Evolutionary conservation across 257 asterid species (phyloP), one percentile per base, ranked within the genome.

Genomic region (Nicotiana undulata): DNA sequence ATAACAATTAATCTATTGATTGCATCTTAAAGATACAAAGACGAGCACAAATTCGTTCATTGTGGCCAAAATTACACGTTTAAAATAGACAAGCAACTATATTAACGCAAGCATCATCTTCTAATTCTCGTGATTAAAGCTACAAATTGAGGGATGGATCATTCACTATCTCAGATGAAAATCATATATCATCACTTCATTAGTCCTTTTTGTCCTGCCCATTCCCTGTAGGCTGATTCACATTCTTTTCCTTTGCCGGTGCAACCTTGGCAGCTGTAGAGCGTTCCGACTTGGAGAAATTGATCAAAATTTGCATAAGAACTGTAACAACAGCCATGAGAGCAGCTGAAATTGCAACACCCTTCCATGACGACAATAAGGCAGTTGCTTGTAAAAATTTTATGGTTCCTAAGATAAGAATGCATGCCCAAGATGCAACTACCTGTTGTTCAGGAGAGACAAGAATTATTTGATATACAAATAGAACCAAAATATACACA

Each of bases 281-380:
- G 63, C 85, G 88, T 81, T 93, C 99, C 2, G 97, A 85, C 85
- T 93, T 96, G 59, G 98, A 93, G 85, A 91, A 95, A 63, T 89
- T 94, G 52, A 95, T 93, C 97, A 93, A 83, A 83, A 93, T 78
- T 79, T 95, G 99, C 99, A 95, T 93, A n/a, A 92, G 91, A 72
- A 89, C 53, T 15, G 96, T 93, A 85, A 93, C 84, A 32, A 85
- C 76, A 5, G 87, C 91, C 86, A 95, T 81, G 63, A 87, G 88
- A 20, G 90, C 76, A 13, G 85, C 89, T 46, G 94, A 88, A 80
- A 91, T 77, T 17, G 92, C 52, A 37, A 90, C 37, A 80, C 97
- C 99, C 85, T 91, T 93, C 97, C 98, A 86, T n/a, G 99, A 91
- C 2, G 97, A 93, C 86, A 95, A 85, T 77, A 93, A 86, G 22